Percentiles rank a stretch among this genome's conserved stretches.
Evolutionary conservation across 768 basidiomycete species (phyloP).

Genomic region (Suillus tomentosus): DNA sequence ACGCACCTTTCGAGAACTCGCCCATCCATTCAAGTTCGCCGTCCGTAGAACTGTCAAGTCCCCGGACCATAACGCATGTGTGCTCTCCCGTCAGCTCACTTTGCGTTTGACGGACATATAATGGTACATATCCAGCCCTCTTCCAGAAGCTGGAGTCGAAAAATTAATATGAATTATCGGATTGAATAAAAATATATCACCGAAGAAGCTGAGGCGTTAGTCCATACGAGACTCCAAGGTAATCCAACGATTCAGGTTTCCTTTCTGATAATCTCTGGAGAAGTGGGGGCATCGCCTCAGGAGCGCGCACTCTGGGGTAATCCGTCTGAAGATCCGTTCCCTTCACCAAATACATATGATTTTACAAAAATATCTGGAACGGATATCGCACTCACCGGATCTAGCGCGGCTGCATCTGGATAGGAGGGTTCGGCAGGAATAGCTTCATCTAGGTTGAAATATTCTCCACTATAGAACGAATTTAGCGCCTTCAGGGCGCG

Average conservation of each 20-base stretch:
- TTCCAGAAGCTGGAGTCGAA: conserved; percentile 84
- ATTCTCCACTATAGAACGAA: conserved; percentile 91
- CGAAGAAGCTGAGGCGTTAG: conserved; percentile 83
- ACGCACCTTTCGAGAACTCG: conserved; percentile 81
- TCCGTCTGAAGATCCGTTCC: conserved; percentile 72
- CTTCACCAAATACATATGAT: conserved; percentile 27
- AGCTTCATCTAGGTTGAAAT: conserved; percentile 82
- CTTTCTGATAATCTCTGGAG: conserved; percentile 88
- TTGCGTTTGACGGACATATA: conserved; percentile 91
- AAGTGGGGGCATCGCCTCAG: conserved; percentile 85
- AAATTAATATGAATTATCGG: not conserved
- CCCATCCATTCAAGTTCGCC: conserved; percentile 78
- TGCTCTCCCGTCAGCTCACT: conserved; percentile 97
- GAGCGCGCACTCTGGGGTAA: conserved; percentile 68
- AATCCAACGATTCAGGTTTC: conserved; percentile 89
- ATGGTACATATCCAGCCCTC: conserved; percentile 84
- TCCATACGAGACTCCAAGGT: conserved; percentile 95
- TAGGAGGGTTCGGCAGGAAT: conserved; percentile 54
- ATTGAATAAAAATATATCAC: conserved; percentile 36
- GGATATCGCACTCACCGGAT: conserved; percentile 37
- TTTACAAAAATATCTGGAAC: no score
- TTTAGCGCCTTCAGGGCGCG: conserved; percentile 86
- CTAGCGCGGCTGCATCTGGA: conserved; percentile 55
- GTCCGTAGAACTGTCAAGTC: conserved; percentile 67
- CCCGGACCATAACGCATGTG: conserved; percentile 92